Conservation (phyloP, 768 basidiomycete species). For the Coprinopsis strossmayeri region DNA sequence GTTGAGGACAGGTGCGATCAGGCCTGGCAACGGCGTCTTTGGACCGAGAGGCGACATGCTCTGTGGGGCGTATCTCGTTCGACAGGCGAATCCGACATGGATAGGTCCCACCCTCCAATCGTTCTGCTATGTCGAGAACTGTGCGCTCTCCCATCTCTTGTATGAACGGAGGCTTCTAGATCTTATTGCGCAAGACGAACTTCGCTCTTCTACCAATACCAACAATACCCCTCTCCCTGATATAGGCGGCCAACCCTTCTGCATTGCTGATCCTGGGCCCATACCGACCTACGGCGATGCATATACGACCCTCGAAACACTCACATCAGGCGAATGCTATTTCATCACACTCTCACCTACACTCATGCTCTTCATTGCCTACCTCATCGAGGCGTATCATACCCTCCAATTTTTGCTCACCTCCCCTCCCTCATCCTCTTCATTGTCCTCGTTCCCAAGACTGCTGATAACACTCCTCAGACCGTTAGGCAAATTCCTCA, state of each 20-base stretch:
- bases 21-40: slow-evolving; percentile 75
- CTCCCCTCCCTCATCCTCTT: slow-evolving; percentile 17
- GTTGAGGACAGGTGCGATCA: slow-evolving; percentile 64
- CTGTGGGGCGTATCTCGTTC: slow-evolving; percentile 55
- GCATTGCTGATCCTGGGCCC: slow-evolving; percentile 58
- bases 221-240: slow-evolving; percentile 38
- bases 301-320: slow-evolving; percentile 45
- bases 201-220: too few relatives aligned
- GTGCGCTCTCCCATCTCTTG: slow-evolving; percentile 60
- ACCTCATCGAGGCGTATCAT: slow-evolving; percentile 52
- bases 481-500: slow-evolving; percentile 27
- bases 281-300: slow-evolving; percentile 59
- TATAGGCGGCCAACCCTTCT: slow-evolving; percentile 69
- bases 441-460: too few relatives aligned
- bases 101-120: slow-evolving; percentile 49
- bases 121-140: slow-evolving; percentile 73
- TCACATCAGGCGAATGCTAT: slow-evolving; percentile 48
- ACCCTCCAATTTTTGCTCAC: slow-evolving; percentile 34
- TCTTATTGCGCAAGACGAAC: slow-evolving; percentile 32
- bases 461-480: too few relatives aligned
- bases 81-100: slow-evolving; percentile 60
- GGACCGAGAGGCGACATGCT: slow-evolving; percentile 72
- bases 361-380: slow-evolving; percentile 55
- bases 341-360: slow-evolving; percentile 58
- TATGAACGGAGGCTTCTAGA: slow-evolving; percentile 72